Conservation (phyloP, 163 green algal species). For the Chlamydomonas reinhardtii region DNA sequence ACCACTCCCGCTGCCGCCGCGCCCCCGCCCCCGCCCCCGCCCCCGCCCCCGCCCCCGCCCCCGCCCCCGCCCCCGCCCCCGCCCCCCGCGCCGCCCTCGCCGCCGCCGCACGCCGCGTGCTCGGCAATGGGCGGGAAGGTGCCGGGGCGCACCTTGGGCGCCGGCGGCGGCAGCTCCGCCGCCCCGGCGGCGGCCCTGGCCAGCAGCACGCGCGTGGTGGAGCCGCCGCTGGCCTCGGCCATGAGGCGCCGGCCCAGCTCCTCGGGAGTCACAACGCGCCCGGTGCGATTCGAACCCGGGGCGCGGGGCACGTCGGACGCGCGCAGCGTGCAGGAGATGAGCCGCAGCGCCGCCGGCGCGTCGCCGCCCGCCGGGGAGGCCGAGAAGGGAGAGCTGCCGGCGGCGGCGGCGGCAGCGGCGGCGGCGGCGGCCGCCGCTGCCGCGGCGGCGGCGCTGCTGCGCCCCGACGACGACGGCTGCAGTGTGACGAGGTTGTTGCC, state of each 20-base stretch:
- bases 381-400: neutral
- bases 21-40: neutral
- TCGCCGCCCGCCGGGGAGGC: neutral
- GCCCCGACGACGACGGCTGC: too few species aligned
- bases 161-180: conserved; percentile 26
- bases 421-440: too few species aligned
- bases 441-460: too few species aligned
- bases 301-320: conserved; percentile 10
- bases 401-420: neutral
- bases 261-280: conserved; percentile 18
- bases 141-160: neutral
- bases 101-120: conserved; percentile 1
- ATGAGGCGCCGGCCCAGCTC: conserved; percentile 20
- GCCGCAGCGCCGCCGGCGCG: neutral
- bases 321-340: conserved; percentile 32
- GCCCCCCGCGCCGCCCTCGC: neutral
- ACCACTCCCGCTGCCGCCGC: neutral
- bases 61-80: too few species aligned
- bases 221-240: neutral
- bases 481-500: neutral
- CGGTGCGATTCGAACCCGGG: neutral
- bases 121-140: conserved; percentile 23
- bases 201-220: conserved; percentile 6
- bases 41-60: neutral
- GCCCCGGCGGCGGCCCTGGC: conserved; percentile 2